Evolutionary conservation across 2,329 filamentous ascomycete species (phyloP).

Genomic region (Nakataea oryzae): DNA sequence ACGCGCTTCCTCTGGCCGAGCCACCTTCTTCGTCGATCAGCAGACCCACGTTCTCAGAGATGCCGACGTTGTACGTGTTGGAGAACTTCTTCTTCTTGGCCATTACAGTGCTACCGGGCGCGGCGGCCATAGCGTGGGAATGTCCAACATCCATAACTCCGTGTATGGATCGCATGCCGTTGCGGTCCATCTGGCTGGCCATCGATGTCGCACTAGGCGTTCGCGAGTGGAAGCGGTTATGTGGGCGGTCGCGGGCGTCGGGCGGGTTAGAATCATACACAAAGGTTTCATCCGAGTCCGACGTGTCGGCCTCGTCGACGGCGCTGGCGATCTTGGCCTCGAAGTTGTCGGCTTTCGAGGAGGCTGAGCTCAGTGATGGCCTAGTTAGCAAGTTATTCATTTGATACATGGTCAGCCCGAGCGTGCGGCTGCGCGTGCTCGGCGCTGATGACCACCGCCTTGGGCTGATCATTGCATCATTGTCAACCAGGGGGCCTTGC

Average conservation of each 20-base stretch:
- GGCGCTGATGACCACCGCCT: constrained; percentile 11
- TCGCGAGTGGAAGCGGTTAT: constrained; percentile 69
- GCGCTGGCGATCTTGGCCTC: constrained; percentile 94
- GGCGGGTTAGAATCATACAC: constrained; percentile 98
- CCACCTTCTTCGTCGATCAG: constrained; percentile 57
- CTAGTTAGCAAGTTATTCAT: constrained; percentile 35
- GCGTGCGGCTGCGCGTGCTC: constrained; percentile 10
- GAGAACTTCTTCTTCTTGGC: constrained; percentile 91
- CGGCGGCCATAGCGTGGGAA: neutral
- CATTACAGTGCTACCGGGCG: constrained; percentile 34
- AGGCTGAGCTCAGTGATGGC: constrained; percentile 42
- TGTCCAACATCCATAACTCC: constrained; percentile 44
- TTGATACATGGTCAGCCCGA: constrained; percentile 23
- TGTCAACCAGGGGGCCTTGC: constrained; percentile 22
- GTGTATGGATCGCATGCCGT: constrained; percentile 52
- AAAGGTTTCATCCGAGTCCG: constrained; percentile 96
- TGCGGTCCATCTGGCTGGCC: constrained; percentile 57
- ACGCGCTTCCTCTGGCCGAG: constrained; percentile 47
- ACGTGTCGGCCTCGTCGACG: constrained; percentile 91
- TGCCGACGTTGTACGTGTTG: constrained; percentile 67
- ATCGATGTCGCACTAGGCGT: constrained; percentile 90
- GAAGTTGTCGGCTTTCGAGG: constrained; percentile 95
- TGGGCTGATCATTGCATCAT: constrained; percentile 12
- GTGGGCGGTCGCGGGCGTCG: constrained; percentile 49
- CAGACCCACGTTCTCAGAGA: constrained; percentile 33